These are phyloP conservation scores for Pseudogymnoascus sp. DNA, from an alignment of 2,329 filamentous ascomycete species.

Conservation along the genomic window DNA sequence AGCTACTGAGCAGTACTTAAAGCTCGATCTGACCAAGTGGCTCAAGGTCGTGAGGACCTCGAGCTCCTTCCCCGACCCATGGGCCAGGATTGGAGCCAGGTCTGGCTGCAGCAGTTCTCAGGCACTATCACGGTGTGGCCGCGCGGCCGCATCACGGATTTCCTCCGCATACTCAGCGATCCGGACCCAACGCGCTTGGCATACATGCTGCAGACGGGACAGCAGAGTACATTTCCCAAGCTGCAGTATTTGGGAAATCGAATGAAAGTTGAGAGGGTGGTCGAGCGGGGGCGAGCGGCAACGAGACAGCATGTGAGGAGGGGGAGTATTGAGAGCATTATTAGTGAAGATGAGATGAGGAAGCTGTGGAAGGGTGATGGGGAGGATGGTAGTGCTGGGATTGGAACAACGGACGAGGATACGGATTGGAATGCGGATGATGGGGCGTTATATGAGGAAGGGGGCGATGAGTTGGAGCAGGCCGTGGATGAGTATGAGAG, in stretches of 20 bases:
- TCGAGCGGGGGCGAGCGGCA: conserved; percentile 53
- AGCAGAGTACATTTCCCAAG: conserved; percentile 84
- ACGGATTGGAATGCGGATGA: conserved; percentile 4
- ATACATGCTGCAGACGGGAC: conserved; percentile 83
- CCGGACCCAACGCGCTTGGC: conserved; percentile 69
- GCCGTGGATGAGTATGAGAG: background rate
- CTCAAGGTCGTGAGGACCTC: conserved; percentile 84
- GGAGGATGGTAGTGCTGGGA: background rate
- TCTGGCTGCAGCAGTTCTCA: conserved; percentile 92
- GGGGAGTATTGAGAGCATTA: conserved; percentile 52
- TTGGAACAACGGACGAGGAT: conserved; percentile 10
- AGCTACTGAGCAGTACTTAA: conserved; percentile 88
- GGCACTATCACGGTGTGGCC: conserved; percentile 98
- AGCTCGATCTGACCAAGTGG: conserved; percentile 96
- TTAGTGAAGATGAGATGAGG: conserved; percentile 54
- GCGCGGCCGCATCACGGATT: conserved; percentile 70
- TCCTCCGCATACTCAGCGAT: conserved; percentile 79
- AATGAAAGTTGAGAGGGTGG: conserved; percentile 69
- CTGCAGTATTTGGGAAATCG: conserved; percentile 86
- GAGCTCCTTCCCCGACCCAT: conserved; percentile 85
- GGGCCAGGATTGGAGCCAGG: conserved; percentile 92
- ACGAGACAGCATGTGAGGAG: conserved; percentile 43
- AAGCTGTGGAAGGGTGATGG: conserved; percentile 19
- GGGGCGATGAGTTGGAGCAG: background rate
- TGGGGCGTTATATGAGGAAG: background rate